Conservation (phyloP, 2,329 filamentous ascomycete genomes). For the Verticillium albo-atrum region DNA sequence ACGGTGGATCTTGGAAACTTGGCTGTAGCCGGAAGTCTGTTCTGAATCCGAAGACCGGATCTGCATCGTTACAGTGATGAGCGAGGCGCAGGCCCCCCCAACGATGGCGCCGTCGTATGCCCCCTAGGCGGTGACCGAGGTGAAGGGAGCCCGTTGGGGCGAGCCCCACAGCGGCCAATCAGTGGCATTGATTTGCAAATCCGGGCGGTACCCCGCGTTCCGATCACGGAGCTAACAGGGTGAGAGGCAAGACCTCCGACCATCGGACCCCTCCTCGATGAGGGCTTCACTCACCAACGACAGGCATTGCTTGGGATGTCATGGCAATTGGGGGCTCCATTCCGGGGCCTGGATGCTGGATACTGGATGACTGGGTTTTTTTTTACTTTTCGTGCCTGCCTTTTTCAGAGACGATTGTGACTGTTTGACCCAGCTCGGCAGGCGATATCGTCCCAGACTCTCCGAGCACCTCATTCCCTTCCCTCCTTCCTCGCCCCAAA, state of each 20-base stretch:
- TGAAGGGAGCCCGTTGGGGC: neutral
- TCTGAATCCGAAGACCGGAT: neutral
- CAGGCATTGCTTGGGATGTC: neutral
- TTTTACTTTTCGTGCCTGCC: neutral
- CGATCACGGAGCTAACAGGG: constrained; percentile 22
- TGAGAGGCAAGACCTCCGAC: constrained; percentile 20
- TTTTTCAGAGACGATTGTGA: neutral
- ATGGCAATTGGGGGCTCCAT: neutral
- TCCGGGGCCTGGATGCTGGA: no score
- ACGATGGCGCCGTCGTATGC: neutral
- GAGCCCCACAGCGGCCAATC: constrained; percentile 19
- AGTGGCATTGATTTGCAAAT: constrained; percentile 22
- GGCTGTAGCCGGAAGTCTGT: neutral
- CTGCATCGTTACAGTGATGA: neutral
- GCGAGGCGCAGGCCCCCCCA: neutral
- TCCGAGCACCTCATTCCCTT: neutral
- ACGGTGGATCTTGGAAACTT: neutral
- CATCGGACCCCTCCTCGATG: constrained; percentile 18
- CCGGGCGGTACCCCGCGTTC: constrained; percentile 28
- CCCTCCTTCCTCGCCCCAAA: neutral
- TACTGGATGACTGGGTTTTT: neutral
- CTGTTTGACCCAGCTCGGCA: neutral
- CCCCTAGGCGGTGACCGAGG: neutral
- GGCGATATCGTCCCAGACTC: neutral
- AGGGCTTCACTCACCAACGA: neutral